Conservation (phyloP, 108 stramenopile species). For the Parietichytrium sp. region DNA sequence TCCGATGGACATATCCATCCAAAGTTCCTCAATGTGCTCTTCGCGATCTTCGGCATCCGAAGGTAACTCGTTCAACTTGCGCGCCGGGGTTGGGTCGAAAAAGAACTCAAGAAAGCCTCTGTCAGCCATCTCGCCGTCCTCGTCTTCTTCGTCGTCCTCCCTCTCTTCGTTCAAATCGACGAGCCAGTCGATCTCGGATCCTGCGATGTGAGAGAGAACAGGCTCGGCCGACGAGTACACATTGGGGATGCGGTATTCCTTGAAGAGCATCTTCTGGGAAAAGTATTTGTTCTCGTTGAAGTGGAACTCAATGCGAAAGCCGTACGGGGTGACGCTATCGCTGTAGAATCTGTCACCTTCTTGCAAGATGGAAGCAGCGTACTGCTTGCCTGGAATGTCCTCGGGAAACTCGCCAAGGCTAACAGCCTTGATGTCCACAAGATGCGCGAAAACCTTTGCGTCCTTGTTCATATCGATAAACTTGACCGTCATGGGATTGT, state of each 20-base stretch:
- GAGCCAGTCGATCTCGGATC: not conserved
- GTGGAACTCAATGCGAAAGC: conserved; percentile 20
- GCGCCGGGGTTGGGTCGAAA: not conserved
- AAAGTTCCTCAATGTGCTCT: not conserved
- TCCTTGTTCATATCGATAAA: not conserved
- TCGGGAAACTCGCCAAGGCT: not conserved
- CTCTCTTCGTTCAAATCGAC: not conserved
- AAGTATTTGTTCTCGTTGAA: conserved; percentile 9
- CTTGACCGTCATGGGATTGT: not conserved
- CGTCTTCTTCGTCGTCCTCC: not conserved
- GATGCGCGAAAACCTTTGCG: not conserved
- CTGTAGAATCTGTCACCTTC: too few relatives aligned
- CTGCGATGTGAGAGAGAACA: not conserved
- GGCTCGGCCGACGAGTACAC: not conserved
- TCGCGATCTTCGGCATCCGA: not conserved
- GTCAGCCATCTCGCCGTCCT: not conserved
- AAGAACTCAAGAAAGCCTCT: not conserved
- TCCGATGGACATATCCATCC: not conserved
- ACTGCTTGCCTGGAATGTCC: conserved; percentile 7
- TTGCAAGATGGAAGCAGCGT: not conserved
- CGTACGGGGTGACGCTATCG: not conserved
- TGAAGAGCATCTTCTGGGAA: not conserved
- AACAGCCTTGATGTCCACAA: too few relatives aligned
- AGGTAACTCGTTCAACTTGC: not conserved
- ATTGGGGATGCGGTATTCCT: conserved; percentile 3